Percentiles rank a stretch among this genome's conserved stretches.
Conservation (phyloP, 2,329 filamentous ascomycete genomes). For the Paraphoma sp. region DNA sequence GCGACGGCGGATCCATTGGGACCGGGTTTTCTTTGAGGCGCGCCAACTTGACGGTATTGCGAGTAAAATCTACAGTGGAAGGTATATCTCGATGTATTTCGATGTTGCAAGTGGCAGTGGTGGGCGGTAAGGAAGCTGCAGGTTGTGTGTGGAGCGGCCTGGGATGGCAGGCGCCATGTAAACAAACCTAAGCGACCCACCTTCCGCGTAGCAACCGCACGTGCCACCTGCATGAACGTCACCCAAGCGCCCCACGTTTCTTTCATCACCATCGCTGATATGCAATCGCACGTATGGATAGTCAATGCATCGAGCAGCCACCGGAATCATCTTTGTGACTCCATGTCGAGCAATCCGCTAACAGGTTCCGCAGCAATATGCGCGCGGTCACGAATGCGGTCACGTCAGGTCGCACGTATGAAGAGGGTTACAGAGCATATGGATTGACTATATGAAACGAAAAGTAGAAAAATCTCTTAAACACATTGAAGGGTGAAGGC, state of each 20-base stretch:
- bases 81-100: constrained; percentile 7
- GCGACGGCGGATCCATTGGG: constrained; percentile 45
- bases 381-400: too few relatives aligned
- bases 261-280: not conserved
- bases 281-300: too few relatives aligned
- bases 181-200: constrained; percentile 35
- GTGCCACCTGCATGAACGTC: constrained; percentile 6
- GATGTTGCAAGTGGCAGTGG: constrained; percentile 8
- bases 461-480: too few relatives aligned
- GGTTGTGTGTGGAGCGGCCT: constrained; percentile 21
- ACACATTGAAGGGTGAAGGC: too few relatives aligned
- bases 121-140: constrained; percentile 15
- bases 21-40: constrained; percentile 45
- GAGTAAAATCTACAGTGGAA: constrained; percentile 9
- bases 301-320: too few relatives aligned
- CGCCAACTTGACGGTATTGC: constrained; percentile 44
- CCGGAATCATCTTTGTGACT: too few relatives aligned
- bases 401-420: too few relatives aligned
- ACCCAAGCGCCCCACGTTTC: not conserved
- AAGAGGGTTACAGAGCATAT: too few relatives aligned
- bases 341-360: too few relatives aligned
- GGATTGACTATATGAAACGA: too few relatives aligned
- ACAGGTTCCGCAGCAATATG: too few relatives aligned
- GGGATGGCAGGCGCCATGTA: constrained; percentile 19
- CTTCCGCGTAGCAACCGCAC: constrained; percentile 36